Evolutionary conservation across 169 alveolate genomes (phyloP), one percentile per base, ranked within the genome.

Genomic region (Plasmodium cynomolgi): DNA sequence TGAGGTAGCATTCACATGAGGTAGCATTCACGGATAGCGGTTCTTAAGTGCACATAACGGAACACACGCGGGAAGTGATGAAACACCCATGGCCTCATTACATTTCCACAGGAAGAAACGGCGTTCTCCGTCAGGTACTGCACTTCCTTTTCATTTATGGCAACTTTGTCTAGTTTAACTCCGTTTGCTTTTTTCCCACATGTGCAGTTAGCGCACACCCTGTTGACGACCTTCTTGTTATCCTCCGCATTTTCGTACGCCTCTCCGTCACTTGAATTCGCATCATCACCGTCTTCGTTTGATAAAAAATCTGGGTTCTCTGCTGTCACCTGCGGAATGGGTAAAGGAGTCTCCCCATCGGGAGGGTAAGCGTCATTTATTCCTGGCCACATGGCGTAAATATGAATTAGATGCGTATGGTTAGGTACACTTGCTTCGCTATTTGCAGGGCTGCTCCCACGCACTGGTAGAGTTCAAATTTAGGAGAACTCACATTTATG

Each of bases 201-300:
- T 20, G 94, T 88, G 73, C 94, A 88, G 82, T 88, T 88, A 88
- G 81, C 94, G 37, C 94, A 88, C 33, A 88, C 94, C 44, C 94
- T 77, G 71, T 88, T 88, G 39, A 88, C 94, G 47, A 44, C 84
- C 74, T 88, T 88, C 72, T 88, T 88, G 29, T 88, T 88, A 47
- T 88, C 94, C 11, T 79, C 94, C 11, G 47, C 72, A 58, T 79
- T 79, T 79, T 88, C 56, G 82, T 79, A 56, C 68, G 56, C 33
- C 41, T 88, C 94, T 56, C 54, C 94, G 47, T 88, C 94, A 47
- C 79, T 37, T 23, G 94, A 88, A 77, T 56, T 41, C 34, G 23
- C n/a, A 37, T 80, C 31, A 79, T 77, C 33, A 11, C 75, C 93
- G 20, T 88, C 94, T 15, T 84, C 83, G 33, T 80, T 88, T 17